phyloP scores from a whole-genome alignment of 495 filamentous ascomycete species.

The Penicillium tannophilum region DNA sequence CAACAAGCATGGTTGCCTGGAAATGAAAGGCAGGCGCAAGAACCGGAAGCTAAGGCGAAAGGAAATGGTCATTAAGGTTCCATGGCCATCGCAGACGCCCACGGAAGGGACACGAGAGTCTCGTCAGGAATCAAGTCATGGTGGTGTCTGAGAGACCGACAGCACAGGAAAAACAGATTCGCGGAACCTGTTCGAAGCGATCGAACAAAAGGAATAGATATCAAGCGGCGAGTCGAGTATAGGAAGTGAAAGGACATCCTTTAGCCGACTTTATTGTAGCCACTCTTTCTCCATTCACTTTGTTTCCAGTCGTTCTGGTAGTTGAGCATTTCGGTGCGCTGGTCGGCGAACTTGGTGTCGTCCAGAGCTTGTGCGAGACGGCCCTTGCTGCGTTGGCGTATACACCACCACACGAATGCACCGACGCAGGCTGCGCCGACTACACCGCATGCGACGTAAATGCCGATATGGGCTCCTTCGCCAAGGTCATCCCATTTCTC shows the following conservation, averaged over 20 bases:
- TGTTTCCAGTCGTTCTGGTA: constrained; percentile 49
- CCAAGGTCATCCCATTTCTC: constrained; percentile 63
- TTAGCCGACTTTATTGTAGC: constrained; percentile 38
- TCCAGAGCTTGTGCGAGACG: constrained; percentile 61
- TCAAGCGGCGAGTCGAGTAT: constrained; percentile 1
- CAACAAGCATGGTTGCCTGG: constrained; percentile 14
- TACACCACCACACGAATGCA: constrained; percentile 58
- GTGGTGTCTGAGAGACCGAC: constrained; percentile 11
- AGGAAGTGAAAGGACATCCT: constrained; percentile 11
- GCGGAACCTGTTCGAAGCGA: constrained; percentile 22
- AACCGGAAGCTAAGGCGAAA: constrained; percentile 7
- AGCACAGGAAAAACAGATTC: constrained; percentile 8
- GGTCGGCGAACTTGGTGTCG: constrained; percentile 55
- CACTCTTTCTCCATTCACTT: constrained; percentile 41
- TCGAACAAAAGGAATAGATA: neutral
- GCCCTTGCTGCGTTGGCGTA: constrained; percentile 68
- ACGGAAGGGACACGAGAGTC: constrained; percentile 3
- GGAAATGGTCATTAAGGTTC: constrained; percentile 26
- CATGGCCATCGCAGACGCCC: constrained; percentile 14
- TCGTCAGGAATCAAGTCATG: constrained; percentile 12
- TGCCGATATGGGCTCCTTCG: constrained; percentile 55
- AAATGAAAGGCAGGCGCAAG: neutral
- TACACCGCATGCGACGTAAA: constrained; percentile 55
- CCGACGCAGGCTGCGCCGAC: constrained; percentile 53
- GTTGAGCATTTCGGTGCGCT: constrained; percentile 65